Base-by-base conservation (phyloP, 371 early-diverging fungal species). In the Apophysomyces trapeziformis region DNA sequence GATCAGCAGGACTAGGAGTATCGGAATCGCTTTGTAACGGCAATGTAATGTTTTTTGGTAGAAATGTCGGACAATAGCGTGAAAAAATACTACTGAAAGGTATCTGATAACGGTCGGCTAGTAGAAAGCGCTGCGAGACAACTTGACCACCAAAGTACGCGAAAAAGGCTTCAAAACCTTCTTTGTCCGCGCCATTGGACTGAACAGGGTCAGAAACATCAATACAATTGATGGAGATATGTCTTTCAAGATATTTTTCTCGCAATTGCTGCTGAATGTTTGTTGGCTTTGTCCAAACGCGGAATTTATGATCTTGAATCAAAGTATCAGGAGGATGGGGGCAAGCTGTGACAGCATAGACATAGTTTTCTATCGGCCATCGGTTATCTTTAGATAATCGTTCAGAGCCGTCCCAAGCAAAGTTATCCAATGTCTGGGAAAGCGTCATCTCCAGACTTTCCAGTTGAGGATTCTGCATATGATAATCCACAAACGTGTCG, bases 361-460 rank as follows among this genome's bases (percentile, higher is more conserved):
- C 54, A 11, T 50, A 50, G 21, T 50, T 50, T 11, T 50, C 54
- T 50, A 50, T 50, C 21, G 54, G 54, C 54, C 54, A 26, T 7
- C n/a, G 9, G 21, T n/a, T 50, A 21, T 50, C 21, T 21, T 50
- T 50, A 21, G 54, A 7, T 8, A 50, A 4, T 50, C 21, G 54
- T 50, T 50, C 54, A 9, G 54, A 11, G 2, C 9, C 11, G 8
- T 50, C 54, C 54, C 54, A 50, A 7, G 54, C 5, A 21, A 50
- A 50, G 2, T 50, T 50, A 21, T 18, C 54, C 21, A 50, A 11
- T 21, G 54, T 50, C 54, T 50, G 54, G 21, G 54, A 50, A n/a
- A 50, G 54, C 21, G 54, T 50, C 54, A 50, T 50, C 21, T 50
- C 54, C 11, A 50, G 21, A 50, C 54, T 50, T 21, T 50, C 54